Evolutionary conservation across 202 grass and related monocot species (phyloP).

Genomic region (Setaria italica): DNA sequence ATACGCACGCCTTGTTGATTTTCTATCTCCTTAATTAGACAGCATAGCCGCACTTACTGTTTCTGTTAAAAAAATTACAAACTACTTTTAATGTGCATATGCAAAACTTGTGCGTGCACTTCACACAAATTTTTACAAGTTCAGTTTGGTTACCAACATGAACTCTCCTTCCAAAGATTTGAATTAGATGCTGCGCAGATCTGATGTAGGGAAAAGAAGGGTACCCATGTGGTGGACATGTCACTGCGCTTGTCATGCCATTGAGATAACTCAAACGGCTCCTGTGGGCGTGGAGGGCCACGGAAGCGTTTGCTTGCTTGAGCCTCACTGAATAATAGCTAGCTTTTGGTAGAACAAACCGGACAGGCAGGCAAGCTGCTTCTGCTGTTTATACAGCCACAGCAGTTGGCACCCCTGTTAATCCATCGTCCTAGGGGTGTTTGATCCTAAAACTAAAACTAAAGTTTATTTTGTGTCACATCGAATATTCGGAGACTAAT

Average conservation of each 20-base stretch:
- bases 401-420: background rate
- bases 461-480: no score
- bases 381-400: background rate
- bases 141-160: background rate
- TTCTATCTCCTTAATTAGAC: background rate
- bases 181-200: background rate
- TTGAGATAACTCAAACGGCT: background rate
- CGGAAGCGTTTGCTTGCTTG: background rate
- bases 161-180: background rate
- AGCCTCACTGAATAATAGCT: background rate
- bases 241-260: background rate
- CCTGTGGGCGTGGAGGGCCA: background rate
- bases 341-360: slow-evolving; percentile 20
- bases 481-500: no score
- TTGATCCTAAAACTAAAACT: no score
- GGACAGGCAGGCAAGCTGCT: background rate
- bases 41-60: background rate
- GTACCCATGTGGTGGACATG: background rate
- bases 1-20: background rate
- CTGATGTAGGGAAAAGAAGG: background rate
- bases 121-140: background rate
- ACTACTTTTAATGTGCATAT: background rate
- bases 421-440: no score
- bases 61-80: background rate
- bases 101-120: background rate